Evolutionary conservation across 2,329 filamentous ascomycete species (phyloP).

Genomic region (Fusarium pseudoanthophilum): DNA sequence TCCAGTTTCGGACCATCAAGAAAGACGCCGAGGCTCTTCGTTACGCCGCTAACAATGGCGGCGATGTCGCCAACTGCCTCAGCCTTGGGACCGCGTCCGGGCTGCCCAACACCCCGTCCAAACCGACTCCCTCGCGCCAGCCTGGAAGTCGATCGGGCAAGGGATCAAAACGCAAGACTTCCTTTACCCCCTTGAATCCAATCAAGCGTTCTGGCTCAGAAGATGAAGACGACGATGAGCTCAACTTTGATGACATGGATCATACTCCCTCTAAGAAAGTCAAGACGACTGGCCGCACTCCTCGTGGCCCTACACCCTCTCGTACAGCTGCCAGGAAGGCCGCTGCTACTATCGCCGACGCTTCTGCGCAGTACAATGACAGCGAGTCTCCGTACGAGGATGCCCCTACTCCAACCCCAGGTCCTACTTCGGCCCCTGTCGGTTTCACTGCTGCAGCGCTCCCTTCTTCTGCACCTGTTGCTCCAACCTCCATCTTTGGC

Average conservation of each 20-base stretch:
- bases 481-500: slow-evolving; percentile 38
- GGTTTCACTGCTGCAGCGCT: neutral
- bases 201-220: slow-evolving; percentile 46
- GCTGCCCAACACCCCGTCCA: slow-evolving; percentile 47
- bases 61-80: slow-evolving; percentile 58
- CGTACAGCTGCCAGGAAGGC: slow-evolving; percentile 49
- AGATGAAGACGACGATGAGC: slow-evolving; percentile 44
- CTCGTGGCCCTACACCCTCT: slow-evolving; percentile 43
- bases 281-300: slow-evolving; percentile 38
- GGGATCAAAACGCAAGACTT: slow-evolving; percentile 43
- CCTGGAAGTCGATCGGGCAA: slow-evolving; percentile 43
- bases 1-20: slow-evolving; percentile 69
- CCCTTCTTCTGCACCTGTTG: neutral
- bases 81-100: slow-evolving; percentile 41
- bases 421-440: slow-evolving; percentile 3
- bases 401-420: slow-evolving; percentile 18
- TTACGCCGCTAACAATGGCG: slow-evolving; percentile 55
- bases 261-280: slow-evolving; percentile 53
- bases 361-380: slow-evolving; percentile 43
- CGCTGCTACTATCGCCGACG: slow-evolving; percentile 49
- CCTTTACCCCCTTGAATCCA: slow-evolving; percentile 8
- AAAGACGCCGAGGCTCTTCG: slow-evolving; percentile 61
- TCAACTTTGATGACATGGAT: slow-evolving; percentile 48
- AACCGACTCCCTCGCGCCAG: slow-evolving; percentile 37
- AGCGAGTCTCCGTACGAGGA: slow-evolving; percentile 45